phyloP scores from a whole-genome alignment of 192 early-diverging fungal species.

The Glomus cerebriforme region DNA sequence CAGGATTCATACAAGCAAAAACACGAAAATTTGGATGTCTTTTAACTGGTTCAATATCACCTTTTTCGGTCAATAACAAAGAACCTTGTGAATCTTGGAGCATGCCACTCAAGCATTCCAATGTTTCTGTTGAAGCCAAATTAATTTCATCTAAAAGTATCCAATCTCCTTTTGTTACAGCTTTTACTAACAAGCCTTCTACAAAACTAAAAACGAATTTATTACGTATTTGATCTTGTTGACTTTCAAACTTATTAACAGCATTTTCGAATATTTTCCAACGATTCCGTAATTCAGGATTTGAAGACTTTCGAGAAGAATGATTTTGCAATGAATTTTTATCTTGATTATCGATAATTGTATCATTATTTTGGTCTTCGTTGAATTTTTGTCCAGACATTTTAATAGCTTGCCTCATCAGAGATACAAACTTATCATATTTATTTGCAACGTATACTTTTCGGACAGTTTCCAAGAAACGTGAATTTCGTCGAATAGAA shows the following conservation, averaged over 20 bases:
- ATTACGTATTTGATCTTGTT: slow-evolving; percentile 66
- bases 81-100: slow-evolving; percentile 81
- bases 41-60: slow-evolving; percentile 79
- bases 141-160: slow-evolving; percentile 98
- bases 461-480: slow-evolving; percentile 81
- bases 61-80: slow-evolving; percentile 88
- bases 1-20: slow-evolving; percentile 99
- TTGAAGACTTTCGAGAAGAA: slow-evolving; percentile 37
- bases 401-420: slow-evolving; percentile 75
- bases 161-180: slow-evolving; percentile 91
- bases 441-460: slow-evolving; percentile 73
- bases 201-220: slow-evolving; percentile 91
- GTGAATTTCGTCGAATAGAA: slow-evolving; percentile 81
- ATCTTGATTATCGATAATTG: slow-evolving; percentile 39
- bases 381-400: slow-evolving; percentile 72
- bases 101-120: slow-evolving; percentile 89
- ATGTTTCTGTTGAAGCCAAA: slow-evolving; percentile 92
- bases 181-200: slow-evolving; percentile 90
- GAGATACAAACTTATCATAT: slow-evolving; percentile 78
- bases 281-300: slow-evolving; percentile 54
- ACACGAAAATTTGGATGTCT: slow-evolving; percentile 93
- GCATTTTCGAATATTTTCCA: slow-evolving; percentile 76
- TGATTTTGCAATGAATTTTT: slow-evolving; percentile 36
- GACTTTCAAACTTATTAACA: slow-evolving; percentile 73
- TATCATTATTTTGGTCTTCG: slow-evolving; percentile 40